Evolutionary conservation across 257 asterid species (phyloP).

Genomic region (Nicotiana attenuata): DNA sequence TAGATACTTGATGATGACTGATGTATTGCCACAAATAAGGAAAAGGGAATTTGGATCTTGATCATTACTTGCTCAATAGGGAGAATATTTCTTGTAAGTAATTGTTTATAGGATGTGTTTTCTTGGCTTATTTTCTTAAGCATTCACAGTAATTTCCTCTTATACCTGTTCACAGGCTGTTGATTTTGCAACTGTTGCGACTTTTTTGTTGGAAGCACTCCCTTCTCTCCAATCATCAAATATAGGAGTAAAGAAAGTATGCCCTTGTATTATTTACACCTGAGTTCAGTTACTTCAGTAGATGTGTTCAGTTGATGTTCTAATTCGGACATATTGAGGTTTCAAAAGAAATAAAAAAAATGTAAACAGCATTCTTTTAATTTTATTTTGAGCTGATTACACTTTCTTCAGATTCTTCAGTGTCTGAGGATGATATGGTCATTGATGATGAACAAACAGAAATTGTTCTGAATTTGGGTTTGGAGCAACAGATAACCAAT

Average conservation of each 20-base stretch:
- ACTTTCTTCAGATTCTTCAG: constrained; percentile 36
- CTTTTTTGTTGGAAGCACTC: constrained; percentile 73
- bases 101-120: not conserved
- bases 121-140: not conserved
- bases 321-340: not conserved
- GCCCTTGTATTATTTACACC: constrained; percentile 17
- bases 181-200: constrained; percentile 68
- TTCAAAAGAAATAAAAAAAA: not conserved
- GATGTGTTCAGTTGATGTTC: not conserved
- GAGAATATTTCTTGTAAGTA: not conserved
- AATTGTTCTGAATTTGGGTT: constrained; percentile 48
- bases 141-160: not conserved
- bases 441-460: constrained; percentile 45
- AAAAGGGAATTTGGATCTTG: not conserved
- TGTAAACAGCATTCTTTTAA: not conserved
- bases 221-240: constrained; percentile 57
- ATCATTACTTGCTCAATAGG: not conserved
- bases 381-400: not conserved
- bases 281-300: not conserved
- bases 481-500: constrained; percentile 67
- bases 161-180: constrained; percentile 49
- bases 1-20: not conserved
- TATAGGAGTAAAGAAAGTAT: constrained; percentile 47
- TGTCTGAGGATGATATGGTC: constrained; percentile 75
- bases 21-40: not conserved